Percentiles rank a stretch among this genome's conserved stretches.
Evolutionary conservation across 2,329 filamentous ascomycete genomes (phyloP).

Genomic region (Nemania bipapillata): DNA sequence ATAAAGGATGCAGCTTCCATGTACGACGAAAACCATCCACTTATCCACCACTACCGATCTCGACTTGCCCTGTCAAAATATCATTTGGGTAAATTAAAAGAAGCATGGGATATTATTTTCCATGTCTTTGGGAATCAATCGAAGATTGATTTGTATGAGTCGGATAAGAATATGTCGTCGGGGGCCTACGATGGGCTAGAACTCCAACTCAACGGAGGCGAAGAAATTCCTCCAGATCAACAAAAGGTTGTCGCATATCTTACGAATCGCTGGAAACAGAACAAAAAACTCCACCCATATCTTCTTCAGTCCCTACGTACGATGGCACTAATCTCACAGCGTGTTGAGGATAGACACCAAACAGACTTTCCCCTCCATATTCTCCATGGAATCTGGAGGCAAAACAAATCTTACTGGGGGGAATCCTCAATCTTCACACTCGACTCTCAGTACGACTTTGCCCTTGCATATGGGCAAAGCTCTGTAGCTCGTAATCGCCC

Average conservation of each 20-base stretch:
- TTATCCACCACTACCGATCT: background rate
- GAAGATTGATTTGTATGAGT: background rate
- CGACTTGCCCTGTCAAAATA: background rate
- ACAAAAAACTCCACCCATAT: background rate
- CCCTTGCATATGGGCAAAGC: background rate
- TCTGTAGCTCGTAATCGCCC: background rate
- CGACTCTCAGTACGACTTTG: slow-evolving; percentile 2
- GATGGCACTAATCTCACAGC: background rate
- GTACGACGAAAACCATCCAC: background rate
- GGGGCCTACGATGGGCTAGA: background rate
- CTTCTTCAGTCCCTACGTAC: background rate
- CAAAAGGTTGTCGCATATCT: background rate
- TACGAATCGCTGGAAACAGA: background rate
- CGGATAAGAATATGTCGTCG: background rate
- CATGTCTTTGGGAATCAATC: background rate
- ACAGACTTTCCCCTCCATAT: background rate
- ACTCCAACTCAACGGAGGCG: background rate
- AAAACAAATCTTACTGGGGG: background rate
- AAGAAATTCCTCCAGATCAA: background rate
- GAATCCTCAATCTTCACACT: background rate
- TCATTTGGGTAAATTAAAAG: slow-evolving; percentile 1
- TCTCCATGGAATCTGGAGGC: background rate
- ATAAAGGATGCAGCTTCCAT: background rate
- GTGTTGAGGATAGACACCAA: background rate
- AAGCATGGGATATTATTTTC: background rate